Evolutionary conservation across 106 monocot genomes (phyloP).

Genomic region (Amphibolis antarctica): DNA sequence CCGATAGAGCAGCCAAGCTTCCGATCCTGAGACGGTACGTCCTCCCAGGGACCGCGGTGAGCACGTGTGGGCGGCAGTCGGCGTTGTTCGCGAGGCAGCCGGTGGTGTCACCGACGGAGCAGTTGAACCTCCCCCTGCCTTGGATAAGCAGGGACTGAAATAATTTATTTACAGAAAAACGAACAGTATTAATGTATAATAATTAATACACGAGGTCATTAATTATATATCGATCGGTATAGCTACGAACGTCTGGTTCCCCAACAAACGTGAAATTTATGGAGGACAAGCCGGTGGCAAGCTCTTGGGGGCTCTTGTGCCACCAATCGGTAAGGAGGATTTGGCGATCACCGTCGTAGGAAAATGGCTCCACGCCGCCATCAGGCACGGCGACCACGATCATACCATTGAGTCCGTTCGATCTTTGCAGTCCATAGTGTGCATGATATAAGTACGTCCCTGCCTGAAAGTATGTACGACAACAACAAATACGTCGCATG

Average conservation of each 20-base stretch:
- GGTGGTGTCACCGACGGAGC: constrained; percentile 5
- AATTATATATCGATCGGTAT: no score
- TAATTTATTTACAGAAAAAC: no score
- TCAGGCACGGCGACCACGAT: constrained; percentile 37
- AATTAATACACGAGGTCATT: no score
- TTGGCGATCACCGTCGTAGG: constrained; percentile 48
- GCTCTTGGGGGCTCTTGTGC: constrained; percentile 72
- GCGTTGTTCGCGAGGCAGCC: constrained; percentile 34
- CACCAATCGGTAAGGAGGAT: constrained; percentile 84
- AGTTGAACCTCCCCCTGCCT: constrained; percentile 38
- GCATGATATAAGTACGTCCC: constrained; percentile 87
- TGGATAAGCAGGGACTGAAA: constrained; percentile 46
- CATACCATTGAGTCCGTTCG: constrained; percentile 56
- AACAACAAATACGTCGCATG: no score
- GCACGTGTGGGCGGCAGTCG: constrained; percentile 42
- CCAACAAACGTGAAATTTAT: constrained; percentile 41
- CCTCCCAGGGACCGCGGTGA: constrained; percentile 49
- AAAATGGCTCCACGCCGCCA: constrained; percentile 45
- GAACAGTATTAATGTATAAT: no score
- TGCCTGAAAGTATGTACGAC: constrained; percentile 38
- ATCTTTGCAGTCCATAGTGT: constrained; percentile 84
- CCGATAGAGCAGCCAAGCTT: constrained; percentile 65
- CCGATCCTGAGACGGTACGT: constrained; percentile 58
- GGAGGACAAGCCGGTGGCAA: constrained; percentile 35
- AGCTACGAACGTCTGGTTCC: constrained; percentile 48